Evolutionary conservation across 2,329 filamentous ascomycete genomes (phyloP), one percentile per base, ranked within the genome.

Genomic region (Orbilia brochopaga): DNA sequence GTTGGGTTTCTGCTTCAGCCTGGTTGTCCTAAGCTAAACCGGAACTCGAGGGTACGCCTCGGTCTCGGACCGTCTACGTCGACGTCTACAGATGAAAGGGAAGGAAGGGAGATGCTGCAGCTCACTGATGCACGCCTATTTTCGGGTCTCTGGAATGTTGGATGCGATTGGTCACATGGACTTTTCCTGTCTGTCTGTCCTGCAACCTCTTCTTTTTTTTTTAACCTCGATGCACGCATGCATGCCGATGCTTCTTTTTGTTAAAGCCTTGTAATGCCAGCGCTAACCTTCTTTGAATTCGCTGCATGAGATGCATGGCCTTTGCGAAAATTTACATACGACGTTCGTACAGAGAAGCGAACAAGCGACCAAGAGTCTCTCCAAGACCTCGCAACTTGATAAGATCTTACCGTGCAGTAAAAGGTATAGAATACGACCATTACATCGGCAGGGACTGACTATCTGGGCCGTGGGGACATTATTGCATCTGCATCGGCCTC

Each of bases 141-240:
- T n/a, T n/a, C n/a, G n/a, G n/a, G 11, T 42, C 15, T 42, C n/a
- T 15, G 4, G 4, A 13, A 63, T 64, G 48, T 63, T 70, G 59
- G 66, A 55, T 50, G 66, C 66, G 66, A 70, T 70, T 70, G 66
- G 59, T 70, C 66, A 70, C 66, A 70, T 70, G 66, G 66, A 70
- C 66, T 42, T 42, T 17, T 42, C 15, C 15, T 15, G 4, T 15
- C 37, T 42, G 11, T 42, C 37, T 42, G 11, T 42, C 37, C 15
- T 42, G 27, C 48, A 48, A 58, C 58, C 48, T 54, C 58, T 70
- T 70, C 64, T 60, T 59, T 61, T 42, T 24, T 13, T 62, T 59
- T 46, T 54, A 63, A 53, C 65, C 59, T 70, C 66, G 11, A 15
- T 42, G 37, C 11, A 42, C 4, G 7, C 32, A 58, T 63, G 66